Evolutionary conservation across 345 rosid genomes (phyloP), one percentile per base, ranked within the genome.

Genomic region (Dipteronia dyeriana): DNA sequence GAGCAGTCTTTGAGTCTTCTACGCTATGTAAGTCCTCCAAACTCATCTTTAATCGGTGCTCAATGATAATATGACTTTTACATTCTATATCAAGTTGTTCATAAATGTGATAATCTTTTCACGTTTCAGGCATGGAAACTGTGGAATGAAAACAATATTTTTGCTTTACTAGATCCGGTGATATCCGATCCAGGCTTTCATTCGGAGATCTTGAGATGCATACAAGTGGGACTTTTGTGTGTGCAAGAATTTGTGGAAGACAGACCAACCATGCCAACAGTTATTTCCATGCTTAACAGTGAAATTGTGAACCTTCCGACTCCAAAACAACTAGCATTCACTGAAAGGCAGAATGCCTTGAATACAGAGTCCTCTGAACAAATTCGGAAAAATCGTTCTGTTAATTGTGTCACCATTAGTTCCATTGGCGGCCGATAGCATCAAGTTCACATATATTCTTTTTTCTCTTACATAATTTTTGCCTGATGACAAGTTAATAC

Each of bases 81-180:
- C 66, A 66, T 10, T 54, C 45, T 41, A 7, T 31, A 13, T 41
- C 12, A 3, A 53, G 57, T 3, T 9, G 12, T 53, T 53, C 57
- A 53, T 53, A 53, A 31, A n/a, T 60, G 4, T 60, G 38, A 39
- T 49, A 23, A 59, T 56, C 11, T 60, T 26, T 31, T 31, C 56
- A 57, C 19, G 70, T 68, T 79, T 31, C 80, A 81, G 92, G 79
- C 84, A 57, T 89, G 89, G 90, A 80, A 79, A n/a, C 5, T 82
- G 26, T 77, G 83, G 81, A 77, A 66, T 0, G 79, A 71, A 57
- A 72, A 19, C 2, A 34, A 57, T 34, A 34, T 81, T 19, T 26
- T 29, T 3, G 45, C n/a, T 0, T 63, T 82, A 23, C 10, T 70
- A 34, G 79, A 82, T 60, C 75, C 65, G 10, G 23, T 22, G 4